Base-by-base conservation (phyloP, 768 basidiomycete genomes). In the Boletus reticulatus region DNA sequence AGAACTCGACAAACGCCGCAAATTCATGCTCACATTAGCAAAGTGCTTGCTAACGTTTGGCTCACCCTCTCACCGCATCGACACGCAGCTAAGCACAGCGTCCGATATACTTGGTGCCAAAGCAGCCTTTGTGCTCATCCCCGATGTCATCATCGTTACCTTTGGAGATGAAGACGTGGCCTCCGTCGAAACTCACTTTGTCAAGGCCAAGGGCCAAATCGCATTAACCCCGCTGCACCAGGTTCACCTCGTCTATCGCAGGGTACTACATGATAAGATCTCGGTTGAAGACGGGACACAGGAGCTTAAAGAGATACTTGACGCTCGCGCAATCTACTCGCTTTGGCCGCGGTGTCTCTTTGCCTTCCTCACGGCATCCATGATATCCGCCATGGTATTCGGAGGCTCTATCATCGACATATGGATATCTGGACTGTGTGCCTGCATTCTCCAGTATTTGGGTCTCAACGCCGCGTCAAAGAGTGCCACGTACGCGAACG, bases 51-150 rank as follows among this genome's bases (percentile, higher is more conserved):
- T 98, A 68, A 80, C 85, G n/a, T 95, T 91, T 68, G 94, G 94
- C 19, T 90, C 94, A n/a, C 94, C 94, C 2, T 93, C 92, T 20
- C 95, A 97, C 70, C 82, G 95, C 19, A 88, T 95, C 59, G 93
- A 96, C 73, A 86, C 91, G 1, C 94, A 95, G 68, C 81, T 98
- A 39, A 78, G 80, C 55, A 83, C 89, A 5, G 92, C 92, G 3
- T 87, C 93, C 7, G 75, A 80, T 12, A 87, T 92, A 53, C 81
- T 97, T 16, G 84, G 88, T 32, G 80, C 92, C 58, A 81, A 87
- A 61, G 88, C 89, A 52, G 85, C 88, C 65, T 92, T 96, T 65
- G 87, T 96, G 19, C 91, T 93, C 68, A 78, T 92, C 37, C 87
- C 90, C 4, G 84, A 84, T 52, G 79, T 91, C 58, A 76, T 89